Evolutionary conservation across 352 stramenopile genomes (phyloP).

Genomic region (Pythium periplocum): DNA sequence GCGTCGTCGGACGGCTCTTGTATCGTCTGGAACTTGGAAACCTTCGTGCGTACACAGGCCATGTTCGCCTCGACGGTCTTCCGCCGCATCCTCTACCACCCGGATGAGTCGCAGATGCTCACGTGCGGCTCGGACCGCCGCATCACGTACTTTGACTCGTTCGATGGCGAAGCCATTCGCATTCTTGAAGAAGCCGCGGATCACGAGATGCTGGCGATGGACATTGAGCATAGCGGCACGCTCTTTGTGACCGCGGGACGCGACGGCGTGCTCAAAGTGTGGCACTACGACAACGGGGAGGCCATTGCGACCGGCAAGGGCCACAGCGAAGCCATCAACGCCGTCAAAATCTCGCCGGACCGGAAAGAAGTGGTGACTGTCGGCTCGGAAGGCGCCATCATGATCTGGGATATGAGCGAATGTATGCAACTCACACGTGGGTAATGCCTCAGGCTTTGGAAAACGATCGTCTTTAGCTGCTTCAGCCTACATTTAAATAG

Average conservation of each 20-base stretch:
- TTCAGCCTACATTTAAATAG: neutral
- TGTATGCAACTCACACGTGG: conserved; percentile 10
- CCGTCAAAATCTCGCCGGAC: conserved; percentile 92
- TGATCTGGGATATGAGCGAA: conserved; percentile 91
- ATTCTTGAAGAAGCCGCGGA: conserved; percentile 91
- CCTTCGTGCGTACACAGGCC: conserved; percentile 88
- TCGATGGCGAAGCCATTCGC: conserved; percentile 92
- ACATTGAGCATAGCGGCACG: conserved; percentile 87
- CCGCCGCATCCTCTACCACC: conserved; percentile 91
- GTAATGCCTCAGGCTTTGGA: neutral
- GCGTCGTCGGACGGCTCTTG: conserved; percentile 86
- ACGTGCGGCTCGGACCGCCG: conserved; percentile 94
- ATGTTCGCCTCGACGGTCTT: conserved; percentile 97
- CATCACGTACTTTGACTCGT: conserved; percentile 96
- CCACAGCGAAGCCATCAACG: conserved; percentile 92
- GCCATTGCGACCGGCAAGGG: conserved; percentile 83
- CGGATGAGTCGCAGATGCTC: conserved; percentile 95
- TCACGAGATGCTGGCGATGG: conserved; percentile 89
- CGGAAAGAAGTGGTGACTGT: conserved; percentile 92
- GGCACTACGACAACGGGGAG: conserved; percentile 96
- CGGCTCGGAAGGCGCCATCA: conserved; percentile 92
- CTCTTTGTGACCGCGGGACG: conserved; percentile 89
- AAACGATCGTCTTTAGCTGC: too few species aligned
- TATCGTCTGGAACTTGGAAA: conserved; percentile 96
- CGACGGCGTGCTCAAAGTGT: conserved; percentile 92